Percentiles rank a stretch among this genome's conserved stretches.
phyloP scores from a whole-genome alignment of 495 filamentous ascomycete species.

The Corynascus novoguineensis region DNA sequence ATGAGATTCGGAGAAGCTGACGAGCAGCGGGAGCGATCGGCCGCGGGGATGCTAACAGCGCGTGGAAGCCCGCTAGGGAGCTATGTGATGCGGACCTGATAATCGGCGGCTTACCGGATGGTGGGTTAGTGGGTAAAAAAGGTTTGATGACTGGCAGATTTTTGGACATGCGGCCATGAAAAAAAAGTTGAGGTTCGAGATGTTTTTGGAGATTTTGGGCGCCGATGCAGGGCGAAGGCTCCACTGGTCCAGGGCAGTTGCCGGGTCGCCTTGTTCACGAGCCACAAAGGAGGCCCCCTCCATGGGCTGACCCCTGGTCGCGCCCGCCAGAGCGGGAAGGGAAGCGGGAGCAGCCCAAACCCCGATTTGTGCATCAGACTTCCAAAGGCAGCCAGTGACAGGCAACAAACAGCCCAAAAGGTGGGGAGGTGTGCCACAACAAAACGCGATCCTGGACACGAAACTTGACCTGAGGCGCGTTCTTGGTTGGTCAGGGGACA shows the following conservation, averaged over 20 bases:
- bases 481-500: constrained; percentile 28
- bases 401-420: constrained; percentile 1
- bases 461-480: constrained; percentile 31
- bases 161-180: constrained; percentile 9
- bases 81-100: neutral
- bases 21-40: constrained; percentile 17
- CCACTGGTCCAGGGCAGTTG: constrained; percentile 15
- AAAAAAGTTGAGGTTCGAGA: constrained; percentile 17
- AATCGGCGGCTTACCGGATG: neutral
- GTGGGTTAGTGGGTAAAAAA: neutral
- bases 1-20: constrained; percentile 23
- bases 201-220: constrained; percentile 27
- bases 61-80: neutral
- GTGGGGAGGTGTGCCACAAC: constrained; percentile 16
- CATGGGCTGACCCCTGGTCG: neutral
- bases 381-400: constrained; percentile 12
- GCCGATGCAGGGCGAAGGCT: constrained; percentile 21
- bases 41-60: constrained; percentile 12
- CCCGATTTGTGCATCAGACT: constrained; percentile 22
- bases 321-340: constrained; percentile 10
- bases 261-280: constrained; percentile 4
- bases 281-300: constrained; percentile 16
- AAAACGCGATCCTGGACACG: constrained; percentile 19
- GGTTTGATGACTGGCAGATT: constrained; percentile 12
- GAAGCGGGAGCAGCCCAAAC: constrained; percentile 23